Base-by-base conservation (phyloP, 1,284 basidiomycete species). In the Pseudozyma thailandica region DNA sequence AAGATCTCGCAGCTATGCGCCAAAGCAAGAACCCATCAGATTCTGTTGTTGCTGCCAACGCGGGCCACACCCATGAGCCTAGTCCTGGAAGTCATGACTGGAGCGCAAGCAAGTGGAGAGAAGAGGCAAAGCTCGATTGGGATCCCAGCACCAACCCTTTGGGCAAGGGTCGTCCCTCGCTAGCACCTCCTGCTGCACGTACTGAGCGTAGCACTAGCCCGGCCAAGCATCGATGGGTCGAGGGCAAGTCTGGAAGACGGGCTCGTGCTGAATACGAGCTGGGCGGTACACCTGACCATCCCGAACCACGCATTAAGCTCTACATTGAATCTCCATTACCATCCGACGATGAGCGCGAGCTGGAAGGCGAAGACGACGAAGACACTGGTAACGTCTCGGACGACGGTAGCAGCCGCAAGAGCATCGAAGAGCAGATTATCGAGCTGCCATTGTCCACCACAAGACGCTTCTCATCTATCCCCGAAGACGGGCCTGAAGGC, bases 261-360 rank as follows among this genome's bases (percentile, higher is more conserved):
- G 84, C 82, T 8, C 68, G 79, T 43, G 84, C 84, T 3, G 82
- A 83, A 44, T 84, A 84, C 60, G 82, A 85, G 59, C 70, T 85
- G 1, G 82, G 76, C 18, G 83, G 83, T 0, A 84, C 82, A 0
- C 69, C 75, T 4, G 81, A 81, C 21, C 64, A 81, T 25, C 83
- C 83, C 0, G 63, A 79, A 23, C 83, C 83, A 7, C 76, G 83
- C 18, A 84, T 84, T 47, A 78, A 79, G 26, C 77, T 84, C 28
- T 72, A 66, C 51, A 72, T 80, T 57, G 78, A 80, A 46, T 80
- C 78, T 13, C 78, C 78, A 1, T 44, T 78, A 18, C 53, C 57
- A 20, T 80, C 78, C 3, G 78, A 78, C 33, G 70, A 66, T 21
- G 78, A 80, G 30, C 54, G 27, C 18, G 61, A 45, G 5, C 57